These are phyloP conservation scores for Thermomyces lanuginosus DNA, from an alignment of 2,329 filamentous ascomycete species.

Conservation along the genomic window DNA sequence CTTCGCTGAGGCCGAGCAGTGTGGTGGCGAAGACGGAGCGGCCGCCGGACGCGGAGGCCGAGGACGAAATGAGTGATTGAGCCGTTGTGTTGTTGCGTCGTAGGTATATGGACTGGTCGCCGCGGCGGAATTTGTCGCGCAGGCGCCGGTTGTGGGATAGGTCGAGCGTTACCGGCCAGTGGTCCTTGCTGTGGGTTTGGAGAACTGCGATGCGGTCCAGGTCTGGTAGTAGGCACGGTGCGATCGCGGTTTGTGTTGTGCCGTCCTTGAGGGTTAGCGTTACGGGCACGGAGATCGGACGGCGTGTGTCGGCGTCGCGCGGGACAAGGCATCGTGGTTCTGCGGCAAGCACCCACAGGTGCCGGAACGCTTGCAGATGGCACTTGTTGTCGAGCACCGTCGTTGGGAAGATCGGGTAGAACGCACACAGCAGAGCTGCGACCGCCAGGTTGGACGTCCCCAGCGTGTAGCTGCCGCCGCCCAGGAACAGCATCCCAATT, in stretches of 20 bases:
- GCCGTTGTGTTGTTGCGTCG: constrained; percentile 53
- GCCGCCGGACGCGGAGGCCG: too few relatives aligned
- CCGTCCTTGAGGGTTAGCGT: constrained; percentile 42
- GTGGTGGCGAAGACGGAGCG: constrained; percentile 56
- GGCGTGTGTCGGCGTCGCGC: constrained; percentile 69
- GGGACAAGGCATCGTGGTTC: constrained; percentile 79
- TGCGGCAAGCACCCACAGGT: constrained; percentile 89
- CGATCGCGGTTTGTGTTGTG: constrained; percentile 21
- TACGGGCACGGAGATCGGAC: constrained; percentile 60
- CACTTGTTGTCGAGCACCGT: constrained; percentile 85
- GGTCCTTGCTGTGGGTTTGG: constrained; percentile 36
- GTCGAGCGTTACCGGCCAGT: constrained; percentile 70
- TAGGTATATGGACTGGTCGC: constrained; percentile 58
- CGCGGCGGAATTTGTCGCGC: constrained; percentile 43
- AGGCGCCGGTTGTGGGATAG: constrained; percentile 49
- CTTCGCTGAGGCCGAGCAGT: constrained; percentile 54
- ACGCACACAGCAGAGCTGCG: constrained; percentile 70
- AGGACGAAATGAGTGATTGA: too few relatives aligned
- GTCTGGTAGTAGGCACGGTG: constrained; percentile 42
- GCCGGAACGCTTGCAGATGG: constrained; percentile 87
- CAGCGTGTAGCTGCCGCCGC: constrained; percentile 82
- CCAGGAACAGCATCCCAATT: constrained; percentile 77
- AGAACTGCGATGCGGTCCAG: constrained; percentile 22
- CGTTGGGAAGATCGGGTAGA: constrained; percentile 84
- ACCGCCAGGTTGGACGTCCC: constrained; percentile 76